phyloP scores from a whole-genome alignment of 1,139 yeast species.

The Waltiozyma solani region DNA sequence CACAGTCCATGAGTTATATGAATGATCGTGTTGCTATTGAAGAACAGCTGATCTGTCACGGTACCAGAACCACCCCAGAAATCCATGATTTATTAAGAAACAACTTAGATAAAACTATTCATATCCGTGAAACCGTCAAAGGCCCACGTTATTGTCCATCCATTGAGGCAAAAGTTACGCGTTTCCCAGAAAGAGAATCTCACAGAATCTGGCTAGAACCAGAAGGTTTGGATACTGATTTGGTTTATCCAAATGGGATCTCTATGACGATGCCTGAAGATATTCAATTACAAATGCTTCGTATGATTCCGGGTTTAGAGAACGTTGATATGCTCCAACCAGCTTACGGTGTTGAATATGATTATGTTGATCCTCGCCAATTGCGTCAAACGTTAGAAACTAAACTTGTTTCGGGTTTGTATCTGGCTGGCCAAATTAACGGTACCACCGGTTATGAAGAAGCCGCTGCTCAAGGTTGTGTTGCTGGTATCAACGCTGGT shows the following conservation, averaged over 20 bases:
- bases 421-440: constrained; percentile 92
- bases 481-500: constrained; percentile 91
- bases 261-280: constrained; percentile 96
- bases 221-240: constrained; percentile 79
- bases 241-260: constrained; percentile 93
- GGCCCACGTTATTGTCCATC: constrained; percentile 99
- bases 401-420: constrained; percentile 67
- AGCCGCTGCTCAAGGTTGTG: constrained; percentile 93
- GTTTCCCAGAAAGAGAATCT: constrained; percentile 64
- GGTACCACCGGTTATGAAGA: constrained; percentile 99
- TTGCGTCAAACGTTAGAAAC: constrained; percentile 73
- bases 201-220: constrained; percentile 96
- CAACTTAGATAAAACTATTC: constrained; percentile 76
- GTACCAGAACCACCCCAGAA: constrained; percentile 67
- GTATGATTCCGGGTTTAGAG: constrained; percentile 81
- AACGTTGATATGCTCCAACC: constrained; percentile 84
- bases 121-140: constrained; percentile 86
- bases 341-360: constrained; percentile 98
- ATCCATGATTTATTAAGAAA: constrained; percentile 61
- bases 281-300: constrained; percentile 66
- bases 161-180: constrained; percentile 77
- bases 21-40: constrained; percentile 57
- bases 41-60: constrained; percentile 57
- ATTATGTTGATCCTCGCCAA: constrained; percentile 91
- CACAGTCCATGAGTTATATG: constrained; percentile 85